Evolutionary conservation across 1,284 basidiomycete genomes (phyloP), one percentile per base, ranked within the genome.

Genomic region (Singerocomus inundabilis): DNA sequence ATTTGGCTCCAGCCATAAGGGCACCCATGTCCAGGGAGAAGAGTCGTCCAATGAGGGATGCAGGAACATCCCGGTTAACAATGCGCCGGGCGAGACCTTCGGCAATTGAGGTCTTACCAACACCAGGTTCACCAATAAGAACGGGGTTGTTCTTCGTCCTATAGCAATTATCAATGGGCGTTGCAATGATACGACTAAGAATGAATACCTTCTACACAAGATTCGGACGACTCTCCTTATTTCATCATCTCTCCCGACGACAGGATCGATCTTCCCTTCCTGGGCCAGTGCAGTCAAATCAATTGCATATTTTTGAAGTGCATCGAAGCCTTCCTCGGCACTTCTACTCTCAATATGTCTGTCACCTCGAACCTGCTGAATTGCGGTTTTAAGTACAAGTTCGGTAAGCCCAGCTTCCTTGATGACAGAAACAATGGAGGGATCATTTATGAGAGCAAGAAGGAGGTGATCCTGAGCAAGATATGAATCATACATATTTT

Each of bases 71-170:
- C 48, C 93, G 85, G 63, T 96, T 93, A 64, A 98, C 85, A 54
- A 98, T 97, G 47, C 97, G 85, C 68, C 98, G 95, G 0, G 97
- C 96, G 13, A 99, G 84, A 36, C 94, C 95, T 75, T 99, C 97
- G 13, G 88, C 93, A 51, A 99, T 92, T 35, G 93, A 87, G 0
- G 93, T 94, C 71, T 95, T 96, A 21, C 93, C 93, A 39, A 95
- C 92, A 72, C 93, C 93, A 18, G 93, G 93, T 69, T 96, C 92
- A 54, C 93, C 93, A 54, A 96, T 92, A 35, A 96, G 82, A 42
- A 95, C 91, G 18, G 93, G 91, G 62, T 95, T 95, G 69, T 94
- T 95, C 72, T 94, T 93, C 10, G 91, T 93, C 62, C 91, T 86
- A 51, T 12, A 39, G 6, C 42, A 18, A 37, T 12, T 12, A 43